Conservation (phyloP, 768 basidiomycete genomes). For the Tulasnella sp. region DNA sequence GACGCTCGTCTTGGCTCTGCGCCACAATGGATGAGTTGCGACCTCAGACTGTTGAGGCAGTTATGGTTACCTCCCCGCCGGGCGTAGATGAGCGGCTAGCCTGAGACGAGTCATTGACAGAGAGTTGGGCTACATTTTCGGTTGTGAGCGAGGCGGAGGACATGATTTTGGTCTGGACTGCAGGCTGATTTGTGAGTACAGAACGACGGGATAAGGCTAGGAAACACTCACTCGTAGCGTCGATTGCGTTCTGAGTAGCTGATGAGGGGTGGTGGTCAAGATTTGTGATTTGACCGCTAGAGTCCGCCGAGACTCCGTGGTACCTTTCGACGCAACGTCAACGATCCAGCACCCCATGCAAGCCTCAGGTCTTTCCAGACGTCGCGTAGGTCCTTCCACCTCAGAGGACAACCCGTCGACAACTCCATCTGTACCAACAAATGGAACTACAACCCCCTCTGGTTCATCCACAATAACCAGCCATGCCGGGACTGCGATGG, state of each 20-base stretch:
- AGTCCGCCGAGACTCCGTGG: not conserved
- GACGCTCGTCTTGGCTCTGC: not conserved
- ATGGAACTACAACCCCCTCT: slow-evolving; percentile 3
- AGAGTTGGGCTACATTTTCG: too few relatives aligned
- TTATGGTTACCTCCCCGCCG: not conserved
- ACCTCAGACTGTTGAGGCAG: not conserved
- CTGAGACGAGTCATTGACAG: not conserved
- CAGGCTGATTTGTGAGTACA: not conserved
- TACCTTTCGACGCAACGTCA: not conserved
- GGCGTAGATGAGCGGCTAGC: too few relatives aligned
- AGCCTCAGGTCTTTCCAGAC: slow-evolving; percentile 10
- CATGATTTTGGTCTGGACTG: not conserved
- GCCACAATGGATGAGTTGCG: not conserved
- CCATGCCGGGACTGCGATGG: slow-evolving; percentile 77
- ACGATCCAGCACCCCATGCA: not conserved
- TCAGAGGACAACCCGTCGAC: not conserved
- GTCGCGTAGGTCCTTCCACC: slow-evolving; percentile 3
- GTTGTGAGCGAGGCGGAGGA: too few relatives aligned
- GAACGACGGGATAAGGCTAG: not conserved
- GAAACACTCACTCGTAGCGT: not conserved
- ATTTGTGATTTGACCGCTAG: not conserved
- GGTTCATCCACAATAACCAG: not conserved
- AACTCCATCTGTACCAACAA: not conserved
- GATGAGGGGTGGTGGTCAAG: not conserved
- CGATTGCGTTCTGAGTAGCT: too few relatives aligned